Evolutionary conservation across 1,284 basidiomycete genomes (phyloP).

Genomic region (Irpex sp.): DNA sequence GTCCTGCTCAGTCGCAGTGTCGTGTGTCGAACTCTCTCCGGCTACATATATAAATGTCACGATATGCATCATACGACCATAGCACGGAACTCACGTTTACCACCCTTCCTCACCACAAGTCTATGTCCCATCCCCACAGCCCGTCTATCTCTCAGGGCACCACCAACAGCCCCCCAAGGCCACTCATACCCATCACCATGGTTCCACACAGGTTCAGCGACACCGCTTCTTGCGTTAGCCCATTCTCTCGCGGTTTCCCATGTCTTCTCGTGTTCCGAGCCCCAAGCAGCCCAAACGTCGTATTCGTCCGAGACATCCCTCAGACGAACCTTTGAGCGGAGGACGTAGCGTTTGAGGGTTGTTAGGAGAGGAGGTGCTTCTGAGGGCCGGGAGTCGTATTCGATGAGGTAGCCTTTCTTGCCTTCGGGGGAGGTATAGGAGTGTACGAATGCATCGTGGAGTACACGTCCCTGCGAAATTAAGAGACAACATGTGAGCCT

Average conservation of each 20-base stretch:
- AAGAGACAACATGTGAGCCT: conserved; percentile 6
- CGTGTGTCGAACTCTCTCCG: conserved; percentile 49
- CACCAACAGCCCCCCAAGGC: conserved; percentile 61
- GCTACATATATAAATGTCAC: conserved; percentile 37
- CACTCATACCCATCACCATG: conserved; percentile 32
- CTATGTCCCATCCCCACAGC: conserved; percentile 77
- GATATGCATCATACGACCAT: neutral
- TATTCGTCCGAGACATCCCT: conserved; percentile 73
- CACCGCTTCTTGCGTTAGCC: conserved; percentile 57
- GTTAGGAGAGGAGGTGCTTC: conserved; percentile 58
- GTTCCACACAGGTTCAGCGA: conserved; percentile 67
- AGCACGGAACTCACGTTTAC: conserved; percentile 55
- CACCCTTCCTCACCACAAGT: conserved; percentile 66
- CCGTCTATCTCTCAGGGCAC: conserved; percentile 63
- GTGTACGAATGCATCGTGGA: conserved; percentile 88
- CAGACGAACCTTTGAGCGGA: conserved; percentile 88
- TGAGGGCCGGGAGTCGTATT: conserved; percentile 61
- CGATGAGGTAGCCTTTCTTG: conserved; percentile 64
- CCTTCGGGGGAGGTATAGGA: conserved; percentile 47
- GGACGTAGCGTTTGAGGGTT: conserved; percentile 80
- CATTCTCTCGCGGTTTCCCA: conserved; percentile 46
- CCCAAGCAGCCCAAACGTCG: conserved; percentile 83
- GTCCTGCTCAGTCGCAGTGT: conserved; percentile 45
- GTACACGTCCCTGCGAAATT: conserved; percentile 72
- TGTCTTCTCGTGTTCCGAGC: conserved; percentile 34